Base-by-base conservation (phyloP, 106 monocot genomes). In the Chionographis japonica region DNA sequence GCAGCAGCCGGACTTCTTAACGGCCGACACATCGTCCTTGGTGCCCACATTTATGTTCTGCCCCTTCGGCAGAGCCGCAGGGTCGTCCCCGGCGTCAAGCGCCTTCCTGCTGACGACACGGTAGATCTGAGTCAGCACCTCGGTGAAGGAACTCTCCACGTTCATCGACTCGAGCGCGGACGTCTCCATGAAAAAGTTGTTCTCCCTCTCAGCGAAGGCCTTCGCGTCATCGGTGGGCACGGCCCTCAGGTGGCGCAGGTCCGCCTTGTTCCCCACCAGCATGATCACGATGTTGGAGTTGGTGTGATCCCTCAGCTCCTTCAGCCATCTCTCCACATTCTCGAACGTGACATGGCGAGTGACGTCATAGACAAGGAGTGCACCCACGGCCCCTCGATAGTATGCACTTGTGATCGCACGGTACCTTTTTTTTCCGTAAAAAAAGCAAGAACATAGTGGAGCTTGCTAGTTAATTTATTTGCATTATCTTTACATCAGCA, bases 261-360 rank as follows among this genome's bases (percentile, higher is more conserved):
- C 84, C 8, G 84, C 79, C 55, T 84, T 84, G 72, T 84, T 84
- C 6, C 84, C 84, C 13, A 84, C 75, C 4, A 84, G 79, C 84
- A 79, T 84, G 66, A 79, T 79, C 12, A 84, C 79, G 10, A 75
- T 68, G 75, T 53, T 68, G 15, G 70, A 3, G 43, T 82, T 77
- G 15, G 82, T 82, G 65, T 77, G 82, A 20, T 73, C 82, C 17
- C 79, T 71, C 6, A 84, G 72, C 78, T 84, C 84, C 55, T 60
- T 84, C 49, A 84, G 61, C 84, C 79, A 79, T 71, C 75, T 61
- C 71, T 84, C 75, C n/a, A 79, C 75, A 18, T 84, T 84, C 63
- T 79, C 84, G 38, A 84, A 84, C 2, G 84, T 84, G 6, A 84
- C 68, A 12, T 71, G 74, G 9, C 75, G 60, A 53, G 79, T 84